Evolutionary conservation across 179 eudicot species (phyloP), one percentile per base, ranked within the genome.

Genomic region (Carnegiea gigantea): DNA sequence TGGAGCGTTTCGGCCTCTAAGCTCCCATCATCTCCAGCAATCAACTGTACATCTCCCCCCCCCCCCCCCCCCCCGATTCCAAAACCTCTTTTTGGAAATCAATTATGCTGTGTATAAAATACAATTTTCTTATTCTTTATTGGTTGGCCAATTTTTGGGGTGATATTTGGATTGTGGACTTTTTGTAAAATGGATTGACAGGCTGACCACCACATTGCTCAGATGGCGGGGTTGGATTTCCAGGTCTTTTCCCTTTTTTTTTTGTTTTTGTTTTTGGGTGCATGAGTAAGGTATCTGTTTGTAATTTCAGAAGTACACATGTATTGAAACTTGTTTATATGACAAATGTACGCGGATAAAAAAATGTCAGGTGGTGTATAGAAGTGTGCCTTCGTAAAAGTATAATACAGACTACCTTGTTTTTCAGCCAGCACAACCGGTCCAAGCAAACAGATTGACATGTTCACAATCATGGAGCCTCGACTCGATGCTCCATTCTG

Each of bases 1-100:
- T 77, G 46, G 24, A 77, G 38, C 86, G 76, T 70, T 70, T 83
- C 74, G 67, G 65, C 17, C 23, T 51, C 65, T 54, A 51, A 43
- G 28, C 48, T 38, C 21, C 44, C 44, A 40, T 40, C 36, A 73
- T 74, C 30, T 17, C 43, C 46, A 40, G 8, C 44, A 40, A 10
- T 18, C 77, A 49, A 49, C 36, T 51, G 40, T 73, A 75, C 28
- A 44, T 17, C 0, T 24, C 33, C 44, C 46, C n/a, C 21, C 12
- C 3, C 17, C 43, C 3, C 43, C 5, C 43, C 6, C 44, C 6
- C 0, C 44, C 36, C 36, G 2, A 33, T 1, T 33, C 36, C 36
- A 26, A 57, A 57, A 57, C 6, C 62, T 11, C 26, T 24, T 26
- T 5, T 48, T 48, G 53, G 53, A 48, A 48, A 48, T 48, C 0